phyloP scores from a whole-genome alignment of 345 rosid species.

The Populus simonii region DNA sequence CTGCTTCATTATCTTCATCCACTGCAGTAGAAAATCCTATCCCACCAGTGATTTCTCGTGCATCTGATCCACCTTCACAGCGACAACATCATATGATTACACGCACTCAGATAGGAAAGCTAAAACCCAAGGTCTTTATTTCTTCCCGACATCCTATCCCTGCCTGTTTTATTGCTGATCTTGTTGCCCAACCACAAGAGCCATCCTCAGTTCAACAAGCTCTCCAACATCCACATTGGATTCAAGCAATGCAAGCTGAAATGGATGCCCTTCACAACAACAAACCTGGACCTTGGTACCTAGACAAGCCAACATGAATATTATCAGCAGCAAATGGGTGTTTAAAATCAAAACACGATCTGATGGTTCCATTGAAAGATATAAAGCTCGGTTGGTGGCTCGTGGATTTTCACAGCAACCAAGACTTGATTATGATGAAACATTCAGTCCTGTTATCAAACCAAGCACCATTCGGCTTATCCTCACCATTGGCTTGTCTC shows the following conservation, averaged over 20 bases:
- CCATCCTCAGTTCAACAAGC: neutral
- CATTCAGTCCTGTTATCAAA: neutral
- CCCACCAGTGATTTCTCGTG: too few species aligned
- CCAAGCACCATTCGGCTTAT: neutral
- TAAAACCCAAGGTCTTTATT: neutral
- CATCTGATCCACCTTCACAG: too few species aligned
- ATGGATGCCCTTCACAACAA: neutral
- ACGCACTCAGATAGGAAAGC: too few species aligned
- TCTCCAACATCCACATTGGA: neutral
- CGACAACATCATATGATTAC: neutral
- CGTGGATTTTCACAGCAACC: neutral
- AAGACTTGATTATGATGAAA: neutral
- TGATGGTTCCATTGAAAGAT: neutral
- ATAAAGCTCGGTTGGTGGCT: neutral
- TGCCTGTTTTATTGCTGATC: neutral
- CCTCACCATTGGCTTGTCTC: neutral
- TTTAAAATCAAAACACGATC: neutral
- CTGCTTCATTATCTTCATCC: too few species aligned
- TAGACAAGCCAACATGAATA: too few species aligned
- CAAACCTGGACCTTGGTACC: neutral
- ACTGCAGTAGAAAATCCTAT: too few species aligned
- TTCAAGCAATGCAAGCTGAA: neutral
- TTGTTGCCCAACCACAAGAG: neutral
- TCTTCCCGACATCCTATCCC: neutral
- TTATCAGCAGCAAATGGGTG: too few species aligned